Base-by-base conservation (phyloP, 164 flowering plant species). In the Liquidambar formosana region DNA sequence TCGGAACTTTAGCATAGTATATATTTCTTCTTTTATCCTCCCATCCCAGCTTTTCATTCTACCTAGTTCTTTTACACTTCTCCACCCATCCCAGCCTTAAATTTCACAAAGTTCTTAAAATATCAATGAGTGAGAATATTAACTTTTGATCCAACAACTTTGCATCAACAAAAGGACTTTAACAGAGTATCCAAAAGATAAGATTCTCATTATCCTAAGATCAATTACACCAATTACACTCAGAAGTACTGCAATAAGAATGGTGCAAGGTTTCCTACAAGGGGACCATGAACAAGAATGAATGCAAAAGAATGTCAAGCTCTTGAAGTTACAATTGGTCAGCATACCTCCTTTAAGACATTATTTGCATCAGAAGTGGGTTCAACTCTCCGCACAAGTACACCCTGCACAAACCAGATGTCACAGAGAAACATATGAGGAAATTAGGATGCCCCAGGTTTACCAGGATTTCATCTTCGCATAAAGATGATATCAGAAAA, bases 351-450 rank as follows among this genome's bases (percentile, higher is more conserved):
- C 78, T 91, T 93, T 73, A 95, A 69, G 66, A 85, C 89, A 71
- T 81, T 86, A 73, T 71, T 73, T 38, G 96, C 97, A 81, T 86
- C 88, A 76, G 99, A 79, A 67, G 97, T 93, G 26, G 97, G 97
- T 77, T 93, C 97, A 72, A 93, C 82, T 82, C 85, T 87, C 44
- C 97, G 85, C 64, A 94, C 99, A 75, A 94, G 73, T 70, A 94
- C 95, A 63, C 99, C 99, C 98, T 92, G 87, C 61, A 80, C 10
- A 71, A 57, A 54, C 1, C 38, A 73, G 61, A 66, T 46, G 23
- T 38, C 15, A 49, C 56, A 5, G 26, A 22, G 46, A 23, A 45
- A 57, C 5, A 23, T 57, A 23, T 57, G 9, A 67, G 18, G 3
- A 23, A 41, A 16, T 44, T 18, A 3, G 47, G 22, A 13, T 49